A percentile compares a stretch with the other conserved stretches of the same genome.
These are phyloP conservation scores for Medicago truncatula DNA, from an alignment of 306 rosid genomes.

Conservation along the genomic window DNA sequence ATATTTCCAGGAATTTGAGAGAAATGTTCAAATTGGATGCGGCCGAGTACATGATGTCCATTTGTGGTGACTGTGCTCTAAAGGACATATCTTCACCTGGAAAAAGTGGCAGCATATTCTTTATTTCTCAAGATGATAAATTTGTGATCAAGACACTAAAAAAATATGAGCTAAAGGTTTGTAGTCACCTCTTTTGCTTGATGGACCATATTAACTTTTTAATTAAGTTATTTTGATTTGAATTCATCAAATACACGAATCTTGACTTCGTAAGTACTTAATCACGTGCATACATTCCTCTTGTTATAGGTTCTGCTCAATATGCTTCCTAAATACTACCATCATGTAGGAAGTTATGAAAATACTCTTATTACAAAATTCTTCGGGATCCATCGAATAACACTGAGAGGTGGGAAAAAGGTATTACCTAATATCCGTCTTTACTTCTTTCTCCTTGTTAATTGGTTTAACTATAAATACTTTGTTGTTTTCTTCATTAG, in stretches of 20 bases:
- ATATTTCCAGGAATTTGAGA: slow-evolving; percentile 87
- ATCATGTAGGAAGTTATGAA: slow-evolving; percentile 75
- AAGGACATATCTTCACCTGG: slow-evolving; percentile 91
- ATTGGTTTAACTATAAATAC: slow-evolving; percentile 27
- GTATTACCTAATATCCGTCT: slow-evolving; percentile 51
- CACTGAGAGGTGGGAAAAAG: slow-evolving; percentile 79
- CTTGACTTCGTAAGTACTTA: neutral
- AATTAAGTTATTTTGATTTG: slow-evolving; percentile 1
- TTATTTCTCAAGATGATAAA: slow-evolving; percentile 93
- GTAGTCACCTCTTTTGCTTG: slow-evolving; percentile 41
- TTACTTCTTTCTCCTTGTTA: slow-evolving; percentile 37
- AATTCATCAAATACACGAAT: slow-evolving; percentile 24
- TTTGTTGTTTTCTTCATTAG: slow-evolving; percentile 53
- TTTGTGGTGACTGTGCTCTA: slow-evolving; percentile 88
- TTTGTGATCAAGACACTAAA: slow-evolving; percentile 91
- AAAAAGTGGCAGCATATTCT: slow-evolving; percentile 99
- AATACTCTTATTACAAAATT: slow-evolving; percentile 93
- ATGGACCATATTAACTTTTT: neutral
- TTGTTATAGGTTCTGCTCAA: slow-evolving; percentile 75
- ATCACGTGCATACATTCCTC: neutral
- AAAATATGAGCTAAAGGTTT: slow-evolving; percentile 85
- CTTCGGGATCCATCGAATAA: slow-evolving; percentile 93
- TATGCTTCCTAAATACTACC: slow-evolving; percentile 89
- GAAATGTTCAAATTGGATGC: slow-evolving; percentile 99
- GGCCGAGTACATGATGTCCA: slow-evolving; percentile 99